A percentile compares a stretch with the other conserved stretches of the same genome.
These are phyloP conservation scores for Camellia sinensis DNA, from an alignment of 148 eudicot genomes.

Conservation along the genomic window DNA sequence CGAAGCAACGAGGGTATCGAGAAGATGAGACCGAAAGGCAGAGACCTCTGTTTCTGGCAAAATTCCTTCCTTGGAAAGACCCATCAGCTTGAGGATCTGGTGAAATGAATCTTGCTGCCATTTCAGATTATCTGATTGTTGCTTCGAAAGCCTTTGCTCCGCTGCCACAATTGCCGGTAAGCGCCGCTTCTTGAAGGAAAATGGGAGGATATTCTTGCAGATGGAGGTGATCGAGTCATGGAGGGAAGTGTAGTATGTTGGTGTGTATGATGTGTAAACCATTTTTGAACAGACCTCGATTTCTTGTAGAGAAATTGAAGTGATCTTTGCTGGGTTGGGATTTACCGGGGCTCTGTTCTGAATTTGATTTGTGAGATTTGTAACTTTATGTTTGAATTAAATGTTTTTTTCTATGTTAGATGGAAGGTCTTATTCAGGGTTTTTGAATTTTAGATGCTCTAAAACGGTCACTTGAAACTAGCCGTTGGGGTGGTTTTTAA, in stretches of 20 bases:
- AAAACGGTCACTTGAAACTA: slow-evolving; percentile 29
- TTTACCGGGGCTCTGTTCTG: neutral
- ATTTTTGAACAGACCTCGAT: slow-evolving; percentile 20
- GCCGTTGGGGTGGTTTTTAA: slow-evolving; percentile 19
- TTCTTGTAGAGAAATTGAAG: neutral
- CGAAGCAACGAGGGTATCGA: slow-evolving; percentile 61
- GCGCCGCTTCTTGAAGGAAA: slow-evolving; percentile 63
- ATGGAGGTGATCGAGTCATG: slow-evolving; percentile 82
- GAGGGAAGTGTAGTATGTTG: slow-evolving; percentile 71
- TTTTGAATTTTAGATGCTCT: neutral
- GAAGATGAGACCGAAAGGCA: slow-evolving; percentile 56
- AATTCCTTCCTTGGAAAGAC: slow-evolving; percentile 74
- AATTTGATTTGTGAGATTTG: neutral
- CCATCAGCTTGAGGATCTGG: slow-evolving; percentile 79
- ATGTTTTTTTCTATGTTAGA: neutral
- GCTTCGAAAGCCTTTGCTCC: slow-evolving; percentile 62
- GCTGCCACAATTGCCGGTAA: slow-evolving; percentile 64
- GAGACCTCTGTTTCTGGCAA: slow-evolving; percentile 57
- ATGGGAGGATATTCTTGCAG: slow-evolving; percentile 80
- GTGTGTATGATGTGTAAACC: slow-evolving; percentile 61
- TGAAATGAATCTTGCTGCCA: slow-evolving; percentile 96
- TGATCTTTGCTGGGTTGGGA: neutral
- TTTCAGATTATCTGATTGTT: slow-evolving; percentile 77
- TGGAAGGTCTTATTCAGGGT: slow-evolving; percentile 8
- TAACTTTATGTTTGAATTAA: neutral